Percentiles rank a stretch among this genome's conserved stretches.
phyloP scores from a whole-genome alignment of 2,329 filamentous ascomycete species.

The Penicillium hesseltinei region DNA sequence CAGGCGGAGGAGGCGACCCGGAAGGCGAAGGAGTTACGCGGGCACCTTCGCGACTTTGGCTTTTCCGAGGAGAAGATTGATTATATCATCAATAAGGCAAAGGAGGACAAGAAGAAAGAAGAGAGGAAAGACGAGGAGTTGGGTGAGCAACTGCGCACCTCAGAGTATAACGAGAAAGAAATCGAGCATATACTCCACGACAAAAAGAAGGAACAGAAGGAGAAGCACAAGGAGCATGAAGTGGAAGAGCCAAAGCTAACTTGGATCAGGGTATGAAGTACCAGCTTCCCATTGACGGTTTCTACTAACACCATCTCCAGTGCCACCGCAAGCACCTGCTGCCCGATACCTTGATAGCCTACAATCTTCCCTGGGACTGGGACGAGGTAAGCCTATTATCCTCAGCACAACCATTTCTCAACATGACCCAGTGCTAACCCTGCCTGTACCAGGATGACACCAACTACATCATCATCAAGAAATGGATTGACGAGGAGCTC shows the following conservation, averaged over 20 bases:
- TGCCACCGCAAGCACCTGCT: constrained; percentile 46
- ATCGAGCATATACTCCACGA: too few species aligned
- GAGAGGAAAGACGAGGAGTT: constrained; percentile 7
- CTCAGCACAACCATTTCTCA: not conserved
- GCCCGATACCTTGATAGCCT: constrained; percentile 49
- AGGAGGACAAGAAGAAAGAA: constrained; percentile 26
- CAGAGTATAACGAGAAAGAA: too few species aligned
- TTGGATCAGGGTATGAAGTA: constrained; percentile 44
- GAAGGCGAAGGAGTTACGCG: constrained; percentile 34
- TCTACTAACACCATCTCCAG: constrained; percentile 28
- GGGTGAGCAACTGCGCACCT: too few species aligned
- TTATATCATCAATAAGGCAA: constrained; percentile 34
- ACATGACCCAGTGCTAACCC: too few species aligned
- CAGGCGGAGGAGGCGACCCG: constrained; percentile 36
- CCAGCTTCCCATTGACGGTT: not conserved
- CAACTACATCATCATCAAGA: constrained; percentile 70
- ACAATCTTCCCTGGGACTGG: constrained; percentile 47
- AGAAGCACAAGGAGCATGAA: constrained; percentile 10
- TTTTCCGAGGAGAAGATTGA: constrained; percentile 45
- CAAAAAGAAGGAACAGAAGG: constrained; percentile 28
- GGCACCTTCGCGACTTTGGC: constrained; percentile 40
- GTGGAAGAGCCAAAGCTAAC: constrained; percentile 29
- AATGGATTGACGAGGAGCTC: constrained; percentile 68
- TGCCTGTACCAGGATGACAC: constrained; percentile 49
- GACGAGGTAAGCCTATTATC: constrained; percentile 40